Evolutionary conservation across 2,329 filamentous ascomycete genomes (phyloP).

Genomic region (Beauveria pseudobassiana): DNA sequence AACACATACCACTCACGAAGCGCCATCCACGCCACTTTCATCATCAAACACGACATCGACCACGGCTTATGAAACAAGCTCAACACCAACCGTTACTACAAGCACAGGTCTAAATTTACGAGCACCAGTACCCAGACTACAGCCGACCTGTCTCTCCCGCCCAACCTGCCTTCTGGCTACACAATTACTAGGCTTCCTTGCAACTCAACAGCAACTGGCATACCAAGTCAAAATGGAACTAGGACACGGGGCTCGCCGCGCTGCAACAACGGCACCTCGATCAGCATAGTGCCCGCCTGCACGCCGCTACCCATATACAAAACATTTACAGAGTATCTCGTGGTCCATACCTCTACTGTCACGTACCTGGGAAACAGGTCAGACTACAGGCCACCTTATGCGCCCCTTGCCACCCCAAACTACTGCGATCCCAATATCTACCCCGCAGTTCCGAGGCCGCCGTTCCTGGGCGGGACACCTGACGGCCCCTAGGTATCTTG

Average conservation of each 20-base stretch:
- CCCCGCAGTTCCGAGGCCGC: slow-evolving; percentile 4
- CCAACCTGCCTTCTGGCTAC: slow-evolving; percentile 7
- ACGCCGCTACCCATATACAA: slow-evolving; percentile 23
- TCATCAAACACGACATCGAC: not conserved
- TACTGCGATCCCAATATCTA: slow-evolving; percentile 25
- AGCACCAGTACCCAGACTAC: not conserved
- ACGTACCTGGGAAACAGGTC: slow-evolving; percentile 39
- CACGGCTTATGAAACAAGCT: not conserved
- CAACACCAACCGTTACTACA: not conserved
- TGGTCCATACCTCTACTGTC: slow-evolving; percentile 42
- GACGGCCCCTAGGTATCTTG: not conserved
- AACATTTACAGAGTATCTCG: slow-evolving; percentile 32
- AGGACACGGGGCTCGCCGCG: no score
- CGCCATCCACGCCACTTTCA: not conserved
- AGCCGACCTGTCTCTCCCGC: not conserved
- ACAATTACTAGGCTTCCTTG: slow-evolving; percentile 6
- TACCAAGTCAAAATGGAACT: not conserved
- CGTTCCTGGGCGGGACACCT: not conserved
- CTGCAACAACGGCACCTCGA: not conserved
- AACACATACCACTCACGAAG: not conserved
- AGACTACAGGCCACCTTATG: slow-evolving; percentile 40
- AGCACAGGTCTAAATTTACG: not conserved
- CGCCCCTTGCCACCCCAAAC: slow-evolving; percentile 31
- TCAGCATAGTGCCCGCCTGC: slow-evolving; percentile 22
- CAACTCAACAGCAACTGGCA: not conserved